Evolutionary conservation across 345 rosid species (phyloP).

Genomic region (Cardamine occulta): DNA sequence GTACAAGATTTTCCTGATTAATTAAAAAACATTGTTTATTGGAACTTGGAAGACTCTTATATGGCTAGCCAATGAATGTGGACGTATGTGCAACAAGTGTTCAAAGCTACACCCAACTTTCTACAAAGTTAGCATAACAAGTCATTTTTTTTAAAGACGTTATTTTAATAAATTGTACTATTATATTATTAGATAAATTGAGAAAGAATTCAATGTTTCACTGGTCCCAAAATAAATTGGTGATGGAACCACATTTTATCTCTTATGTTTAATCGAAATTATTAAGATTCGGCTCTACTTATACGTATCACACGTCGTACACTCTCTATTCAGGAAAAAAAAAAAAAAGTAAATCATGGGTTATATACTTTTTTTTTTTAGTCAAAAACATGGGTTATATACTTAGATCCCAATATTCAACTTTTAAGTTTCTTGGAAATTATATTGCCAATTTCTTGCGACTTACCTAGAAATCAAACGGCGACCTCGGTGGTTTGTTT

Average conservation of each 20-base stretch:
- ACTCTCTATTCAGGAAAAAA: not conserved
- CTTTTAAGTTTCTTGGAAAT: slow-evolving; percentile 13
- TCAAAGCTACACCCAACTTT: slow-evolving; percentile 4
- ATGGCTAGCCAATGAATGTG: not conserved
- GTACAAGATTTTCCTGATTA: not conserved
- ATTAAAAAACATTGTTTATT: not conserved
- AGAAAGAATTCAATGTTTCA: not conserved
- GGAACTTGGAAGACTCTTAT: not conserved
- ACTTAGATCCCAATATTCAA: not conserved
- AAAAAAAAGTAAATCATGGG: not conserved
- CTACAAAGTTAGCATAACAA: not conserved
- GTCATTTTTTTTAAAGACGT: not conserved
- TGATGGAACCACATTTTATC: not conserved
- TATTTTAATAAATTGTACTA: not conserved
- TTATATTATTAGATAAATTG: not conserved
- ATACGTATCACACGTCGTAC: not conserved
- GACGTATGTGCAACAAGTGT: not conserved
- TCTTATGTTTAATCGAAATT: not conserved
- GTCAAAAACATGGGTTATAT: not conserved
- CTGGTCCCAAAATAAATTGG: not conserved
- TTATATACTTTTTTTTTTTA: not conserved
- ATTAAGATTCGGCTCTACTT: not conserved
- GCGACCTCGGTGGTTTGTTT: slow-evolving; percentile 14
- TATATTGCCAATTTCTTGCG: slow-evolving; percentile 8
- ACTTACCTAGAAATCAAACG: slow-evolving; percentile 23